phyloP scores from a whole-genome alignment of 1,139 yeast species.

The Geotrichum klebahnii region DNA sequence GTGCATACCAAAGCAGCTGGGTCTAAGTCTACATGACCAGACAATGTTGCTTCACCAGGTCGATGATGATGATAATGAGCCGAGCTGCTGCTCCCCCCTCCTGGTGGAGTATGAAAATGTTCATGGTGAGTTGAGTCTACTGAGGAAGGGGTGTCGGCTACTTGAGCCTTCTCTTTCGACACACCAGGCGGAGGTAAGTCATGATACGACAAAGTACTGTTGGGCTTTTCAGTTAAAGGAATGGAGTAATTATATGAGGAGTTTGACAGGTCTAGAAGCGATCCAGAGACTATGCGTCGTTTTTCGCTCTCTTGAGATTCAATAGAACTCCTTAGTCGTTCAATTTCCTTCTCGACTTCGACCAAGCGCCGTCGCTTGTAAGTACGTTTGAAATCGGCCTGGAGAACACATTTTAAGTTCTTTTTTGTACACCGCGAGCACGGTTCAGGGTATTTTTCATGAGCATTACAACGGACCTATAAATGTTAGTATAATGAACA shows the following conservation, averaged over 20 bases:
- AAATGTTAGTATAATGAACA: neutral
- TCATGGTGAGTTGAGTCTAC: slow-evolving; percentile 10
- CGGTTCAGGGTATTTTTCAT: slow-evolving; percentile 69
- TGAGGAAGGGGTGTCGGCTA: slow-evolving; percentile 13
- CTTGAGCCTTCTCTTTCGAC: neutral
- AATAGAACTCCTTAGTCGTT: slow-evolving; percentile 58
- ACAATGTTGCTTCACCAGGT: slow-evolving; percentile 11
- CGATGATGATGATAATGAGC: slow-evolving; percentile 3
- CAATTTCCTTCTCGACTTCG: slow-evolving; percentile 75
- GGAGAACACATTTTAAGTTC: slow-evolving; percentile 63
- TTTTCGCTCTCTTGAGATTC: slow-evolving; percentile 34
- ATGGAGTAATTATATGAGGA: slow-evolving; percentile 1
- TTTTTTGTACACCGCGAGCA: slow-evolving; percentile 78
- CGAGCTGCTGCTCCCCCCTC: slow-evolving; percentile 10
- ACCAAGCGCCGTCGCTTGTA: slow-evolving; percentile 74
- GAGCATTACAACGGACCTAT: slow-evolving; percentile 76
- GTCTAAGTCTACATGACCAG: slow-evolving; percentile 17
- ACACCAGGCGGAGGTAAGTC: slow-evolving; percentile 12
- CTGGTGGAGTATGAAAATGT: slow-evolving; percentile 8
- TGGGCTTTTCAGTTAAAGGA: slow-evolving; percentile 24
- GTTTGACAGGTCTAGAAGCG: slow-evolving; percentile 16
- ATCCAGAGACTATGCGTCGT: slow-evolving; percentile 25
- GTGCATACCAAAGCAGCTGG: slow-evolving; percentile 43
- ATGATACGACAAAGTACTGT: slow-evolving; percentile 16
- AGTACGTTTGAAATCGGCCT: slow-evolving; percentile 80